Base-by-base conservation (phyloP, 106 monocot genomes). In the Allium fistulosum region DNA sequence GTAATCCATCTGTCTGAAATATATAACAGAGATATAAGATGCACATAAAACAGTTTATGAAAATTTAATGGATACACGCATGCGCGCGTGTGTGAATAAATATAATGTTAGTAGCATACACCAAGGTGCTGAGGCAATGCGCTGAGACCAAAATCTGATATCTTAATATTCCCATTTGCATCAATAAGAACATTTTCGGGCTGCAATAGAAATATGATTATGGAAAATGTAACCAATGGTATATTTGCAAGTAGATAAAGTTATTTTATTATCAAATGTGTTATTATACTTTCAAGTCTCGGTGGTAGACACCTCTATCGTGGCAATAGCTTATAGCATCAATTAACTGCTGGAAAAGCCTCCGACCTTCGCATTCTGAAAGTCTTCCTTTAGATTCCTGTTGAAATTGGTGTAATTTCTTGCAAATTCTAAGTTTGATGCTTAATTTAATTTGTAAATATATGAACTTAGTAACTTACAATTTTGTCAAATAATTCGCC, bases 251-350 rank as follows among this genome's bases (percentile, higher is more conserved):
- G 27, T 28, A 26, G 8, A 27, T 28, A 2, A 1, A 37, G 37
- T 4, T 37, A 37, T 37, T 37, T 37, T 37, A 16, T 49, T n/a
- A 9, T 66, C 10, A 66, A 7, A 6, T 14, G 55, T 57, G 52
- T 53, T 14, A 52, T 4, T 27, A 13, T 53, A 91, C 88, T 85
- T 93, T 94, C 63, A 94, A 75, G 68, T 94, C 93, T 50, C 93
- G 83, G 62, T 94, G 93, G 67, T 73, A 90, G 18, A 90, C 86
- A 27, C 93, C 89, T 71, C 76, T 94, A 8, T 77, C 77, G 69
- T 90, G 93, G 63, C 93, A 94, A 53, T 90, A 94, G 71, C 86
- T 84, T 13, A 94, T 60, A 66, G 75, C 93, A 78, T 94, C 90
- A 75, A 94, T 87, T 47, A 94, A 65, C 76, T 94, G 93, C 75